A percentile compares a stretch with the other conserved stretches of the same genome.
Evolutionary conservation across 2,329 filamentous ascomycete species (phyloP).

Genomic region (Ascocoryne sarcoides): DNA sequence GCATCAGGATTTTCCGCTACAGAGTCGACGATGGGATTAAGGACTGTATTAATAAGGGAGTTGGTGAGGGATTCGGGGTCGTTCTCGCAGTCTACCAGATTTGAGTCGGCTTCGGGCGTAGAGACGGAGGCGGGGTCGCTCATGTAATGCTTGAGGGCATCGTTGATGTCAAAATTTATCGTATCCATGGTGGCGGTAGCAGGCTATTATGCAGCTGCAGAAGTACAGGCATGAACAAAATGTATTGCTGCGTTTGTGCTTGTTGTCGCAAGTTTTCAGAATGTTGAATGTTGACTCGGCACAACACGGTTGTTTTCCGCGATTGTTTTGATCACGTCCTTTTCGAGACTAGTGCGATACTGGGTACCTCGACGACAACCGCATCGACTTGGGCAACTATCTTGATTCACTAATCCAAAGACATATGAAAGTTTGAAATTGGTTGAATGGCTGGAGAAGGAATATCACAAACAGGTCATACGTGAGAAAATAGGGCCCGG

Average conservation of each 20-base stretch:
- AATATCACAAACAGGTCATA: too few species aligned
- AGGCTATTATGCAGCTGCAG: constrained; percentile 10
- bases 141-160: constrained; percentile 93
- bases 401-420: too few species aligned
- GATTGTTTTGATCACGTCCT: constrained; percentile 16
- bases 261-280: constrained; percentile 15
- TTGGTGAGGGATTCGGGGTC: constrained; percentile 72
- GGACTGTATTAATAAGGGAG: constrained; percentile 69
- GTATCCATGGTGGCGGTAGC: constrained; percentile 49
- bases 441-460: too few species aligned
- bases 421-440: too few species aligned
- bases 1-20: constrained; percentile 88
- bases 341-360: constrained; percentile 9
- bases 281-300: constrained; percentile 13
- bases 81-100: constrained; percentile 84
- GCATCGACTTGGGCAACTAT: too few species aligned
- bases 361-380: too few species aligned
- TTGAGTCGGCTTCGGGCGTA: constrained; percentile 76
- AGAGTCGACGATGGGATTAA: constrained; percentile 88
- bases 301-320: constrained; percentile 13
- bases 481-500: too few species aligned
- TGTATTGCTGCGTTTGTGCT: constrained; percentile 20
- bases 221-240: constrained; percentile 16
- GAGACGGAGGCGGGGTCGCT: constrained; percentile 78
- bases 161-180: constrained; percentile 89